Evolutionary conservation across 1,284 basidiomycete genomes (phyloP), one percentile per base, ranked within the genome.

Genomic region (Pyrrhoderma lamaoense): DNA sequence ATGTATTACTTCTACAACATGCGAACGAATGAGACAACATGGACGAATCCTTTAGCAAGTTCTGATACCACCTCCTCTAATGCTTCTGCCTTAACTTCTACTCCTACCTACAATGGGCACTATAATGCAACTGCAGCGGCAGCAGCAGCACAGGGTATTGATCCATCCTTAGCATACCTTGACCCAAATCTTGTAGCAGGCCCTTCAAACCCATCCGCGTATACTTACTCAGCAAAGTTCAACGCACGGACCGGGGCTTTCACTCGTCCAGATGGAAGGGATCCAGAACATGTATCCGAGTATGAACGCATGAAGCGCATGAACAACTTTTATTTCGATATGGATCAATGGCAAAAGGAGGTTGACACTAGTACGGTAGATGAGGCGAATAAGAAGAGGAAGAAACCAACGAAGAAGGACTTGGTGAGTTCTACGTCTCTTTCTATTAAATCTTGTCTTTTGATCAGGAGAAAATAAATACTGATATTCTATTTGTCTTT

Each of bases 1-100:
- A 79, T 87, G 14, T 93, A 92, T 71, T 94, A 93, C 68, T 93
- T 93, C 70, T 89, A 80, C 77, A 93, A 93, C 68, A 59, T 80
- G 11, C 66, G 70, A 52, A 91, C 89, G 0, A 74, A 84, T 54
- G 82, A 92, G 68, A 93, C 90, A 34, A 93, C 92, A 19, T 94
- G 92, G 92, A 73, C 73, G 37, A 94, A 94, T 62, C 91, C 91
- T 5, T 74, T 94, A 54, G 35, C 52, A 52, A 22, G 14, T 14
- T 22, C 38, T 22, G n/a, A 9, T 37, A 11, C 35, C 11, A 11
- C 16, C 11, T 16, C 35, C 16, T 16, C 9, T 9, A 53, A 55
- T 56, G 9, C 59, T 49, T 59, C 68, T 3, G 52, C 59, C 27
- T 21, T 64, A 23, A 54, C 68, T 37, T 31, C 27, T 11, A 31